phyloP scores from a whole-genome alignment of 73 alveolate genomes.

The Paramecium pentaurelia region DNA sequence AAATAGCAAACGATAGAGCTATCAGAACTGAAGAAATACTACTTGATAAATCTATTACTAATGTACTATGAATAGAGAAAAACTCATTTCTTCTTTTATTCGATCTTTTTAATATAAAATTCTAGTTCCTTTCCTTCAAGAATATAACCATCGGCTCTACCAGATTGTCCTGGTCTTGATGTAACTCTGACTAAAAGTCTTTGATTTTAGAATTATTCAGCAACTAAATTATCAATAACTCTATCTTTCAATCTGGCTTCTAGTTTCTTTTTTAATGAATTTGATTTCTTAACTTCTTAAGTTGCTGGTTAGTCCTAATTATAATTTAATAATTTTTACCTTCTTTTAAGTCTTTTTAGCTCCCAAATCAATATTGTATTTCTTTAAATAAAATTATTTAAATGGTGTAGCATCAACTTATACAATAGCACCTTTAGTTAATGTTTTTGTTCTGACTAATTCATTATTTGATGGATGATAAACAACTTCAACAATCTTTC shows the following conservation, averaged over 20 bases:
- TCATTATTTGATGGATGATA: constrained; percentile 98
- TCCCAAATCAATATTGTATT: constrained; percentile 84
- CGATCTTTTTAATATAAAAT: constrained; percentile 89
- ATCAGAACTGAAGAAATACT: not conserved
- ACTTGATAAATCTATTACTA: not conserved
- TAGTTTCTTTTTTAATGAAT: constrained; percentile 69
- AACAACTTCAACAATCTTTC: constrained; percentile 91
- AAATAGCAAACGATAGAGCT: not conserved
- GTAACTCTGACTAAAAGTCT: constrained; percentile 95
- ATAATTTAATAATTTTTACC: not conserved
- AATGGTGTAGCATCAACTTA: constrained; percentile 97
- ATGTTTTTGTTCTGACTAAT: constrained; percentile 97
- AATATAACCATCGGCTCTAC: constrained; percentile 98
- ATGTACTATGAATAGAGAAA: constrained; percentile 17
- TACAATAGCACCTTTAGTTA: constrained; percentile 92
- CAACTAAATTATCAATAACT: constrained; percentile 72
- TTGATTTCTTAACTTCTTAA: constrained; percentile 71
- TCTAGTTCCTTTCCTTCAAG: constrained; percentile 97
- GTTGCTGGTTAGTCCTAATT: constrained; percentile 59
- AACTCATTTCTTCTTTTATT: constrained; percentile 55
- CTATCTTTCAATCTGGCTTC: constrained; percentile 70
- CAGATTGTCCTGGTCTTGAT: constrained; percentile 98
- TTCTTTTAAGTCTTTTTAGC: constrained; percentile 66
- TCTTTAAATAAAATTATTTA: constrained; percentile 86
- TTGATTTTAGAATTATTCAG: constrained; percentile 83